Conservation (phyloP, 78 protist genomes). For the Dictyostelium citrinum region DNA sequence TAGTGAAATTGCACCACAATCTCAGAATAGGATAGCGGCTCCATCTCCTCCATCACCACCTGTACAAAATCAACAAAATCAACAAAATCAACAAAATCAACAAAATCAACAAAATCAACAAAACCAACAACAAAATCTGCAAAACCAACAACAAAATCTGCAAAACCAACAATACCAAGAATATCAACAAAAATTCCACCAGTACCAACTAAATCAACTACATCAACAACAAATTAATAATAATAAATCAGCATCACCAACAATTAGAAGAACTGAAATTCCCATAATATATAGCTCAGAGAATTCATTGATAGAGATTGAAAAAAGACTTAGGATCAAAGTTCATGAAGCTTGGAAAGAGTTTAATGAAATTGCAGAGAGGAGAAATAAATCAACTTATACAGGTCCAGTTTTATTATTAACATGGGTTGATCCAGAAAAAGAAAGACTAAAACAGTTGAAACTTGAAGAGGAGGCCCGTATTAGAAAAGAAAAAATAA, state of each 20-base stretch:
- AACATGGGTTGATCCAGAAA: neutral
- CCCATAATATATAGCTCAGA: neutral
- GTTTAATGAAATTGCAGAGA: slow-evolving; percentile 4
- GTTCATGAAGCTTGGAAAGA: slow-evolving; percentile 15
- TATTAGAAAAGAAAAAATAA: neutral
- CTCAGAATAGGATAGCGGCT: neutral
- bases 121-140: neutral
- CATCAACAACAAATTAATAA: no score
- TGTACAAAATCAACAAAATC: neutral
- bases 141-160: neutral
- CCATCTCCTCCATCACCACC: neutral
- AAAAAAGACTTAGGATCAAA: neutral
- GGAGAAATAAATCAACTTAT: neutral
- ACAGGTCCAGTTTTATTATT: neutral
- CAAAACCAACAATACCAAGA: neutral
- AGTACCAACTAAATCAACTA: neutral
- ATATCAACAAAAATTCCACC: neutral
- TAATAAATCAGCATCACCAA: neutral
- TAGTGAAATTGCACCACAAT: neutral
- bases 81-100: neutral
- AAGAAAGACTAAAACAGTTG: neutral
- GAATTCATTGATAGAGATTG: neutral
- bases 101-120: neutral
- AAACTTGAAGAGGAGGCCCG: neutral
- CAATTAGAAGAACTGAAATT: neutral